phyloP scores from a whole-genome alignment of 2,329 filamentous ascomycete genomes.

The Aureobasidium sp. region DNA sequence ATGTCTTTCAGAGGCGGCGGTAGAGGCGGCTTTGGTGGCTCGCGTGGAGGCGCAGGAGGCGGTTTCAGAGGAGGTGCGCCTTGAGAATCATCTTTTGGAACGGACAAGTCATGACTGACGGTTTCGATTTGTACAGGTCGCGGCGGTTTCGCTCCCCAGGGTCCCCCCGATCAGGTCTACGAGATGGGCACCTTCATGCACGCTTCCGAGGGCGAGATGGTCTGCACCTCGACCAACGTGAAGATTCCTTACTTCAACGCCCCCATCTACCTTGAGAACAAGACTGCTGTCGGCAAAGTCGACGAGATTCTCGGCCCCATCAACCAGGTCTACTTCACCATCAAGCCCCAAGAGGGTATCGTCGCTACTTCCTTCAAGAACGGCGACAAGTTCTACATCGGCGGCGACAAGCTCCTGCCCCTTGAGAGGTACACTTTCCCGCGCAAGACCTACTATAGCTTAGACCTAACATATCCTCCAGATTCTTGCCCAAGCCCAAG shows the following conservation, averaged over 20 bases:
- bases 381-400: constrained; percentile 96
- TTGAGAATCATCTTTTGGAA: neutral
- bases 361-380: constrained; percentile 89
- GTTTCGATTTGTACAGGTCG: neutral
- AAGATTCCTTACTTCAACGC: constrained; percentile 99
- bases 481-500: constrained; percentile 93
- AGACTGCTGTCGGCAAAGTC: constrained; percentile 72
- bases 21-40: constrained; percentile 18
- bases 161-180: constrained; percentile 10
- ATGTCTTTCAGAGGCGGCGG: constrained; percentile 20
- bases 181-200: constrained; percentile 95
- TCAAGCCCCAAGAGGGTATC: constrained; percentile 95
- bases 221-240: constrained; percentile 88
- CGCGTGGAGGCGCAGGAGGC: constrained; percentile 20
- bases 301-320: constrained; percentile 96
- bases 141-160: constrained; percentile 11
- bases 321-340: constrained; percentile 97
- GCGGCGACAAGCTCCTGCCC: constrained; percentile 85
- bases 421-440: constrained; percentile 58
- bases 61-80: neutral
- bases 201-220: constrained; percentile 93
- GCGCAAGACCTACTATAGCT: neutral
- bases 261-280: constrained; percentile 98
- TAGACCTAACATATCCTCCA: constrained; percentile 24
- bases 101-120: constrained; percentile 1